Evolutionary conservation across 1,284 basidiomycete species (phyloP).

Genomic region (Mycocalia duriaeana): DNA sequence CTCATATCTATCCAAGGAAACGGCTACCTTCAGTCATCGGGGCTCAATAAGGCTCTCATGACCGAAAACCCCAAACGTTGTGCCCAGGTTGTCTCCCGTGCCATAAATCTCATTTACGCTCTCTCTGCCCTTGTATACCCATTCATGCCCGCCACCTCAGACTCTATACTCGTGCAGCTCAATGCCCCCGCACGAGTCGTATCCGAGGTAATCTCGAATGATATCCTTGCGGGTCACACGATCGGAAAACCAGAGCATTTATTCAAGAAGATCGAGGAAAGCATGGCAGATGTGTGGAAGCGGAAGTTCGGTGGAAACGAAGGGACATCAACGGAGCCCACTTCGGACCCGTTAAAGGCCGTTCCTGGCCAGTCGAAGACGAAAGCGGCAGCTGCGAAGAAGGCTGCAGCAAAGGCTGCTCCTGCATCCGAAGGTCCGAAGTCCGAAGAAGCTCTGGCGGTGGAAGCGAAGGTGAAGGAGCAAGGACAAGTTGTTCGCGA

Average conservation of each 20-base stretch:
- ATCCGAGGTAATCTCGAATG: conserved; percentile 63
- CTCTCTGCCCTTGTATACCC: conserved; percentile 86
- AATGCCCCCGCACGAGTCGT: conserved; percentile 85
- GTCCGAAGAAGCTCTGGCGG: conserved; percentile 55
- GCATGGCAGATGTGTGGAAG: conserved; percentile 83
- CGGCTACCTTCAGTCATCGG: conserved; percentile 87
- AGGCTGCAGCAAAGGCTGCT: conserved; percentile 27
- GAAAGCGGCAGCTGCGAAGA: conserved; percentile 42
- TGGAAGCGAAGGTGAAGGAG: conserved; percentile 68
- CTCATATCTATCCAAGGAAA: conserved; percentile 90
- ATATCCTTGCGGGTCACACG: conserved; percentile 84
- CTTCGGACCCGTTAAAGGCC: conserved; percentile 34
- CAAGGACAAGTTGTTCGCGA: conserved; percentile 71
- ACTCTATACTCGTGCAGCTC: conserved; percentile 81
- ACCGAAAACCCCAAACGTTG: conserved; percentile 79
- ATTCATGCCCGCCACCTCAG: conserved; percentile 92
- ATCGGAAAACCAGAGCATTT: conserved; percentile 87
- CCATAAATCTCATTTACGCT: conserved; percentile 91
- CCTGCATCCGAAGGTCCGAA: conserved; percentile 42
- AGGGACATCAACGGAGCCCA: conserved; percentile 27
- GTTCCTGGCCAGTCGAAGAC: conserved; percentile 40
- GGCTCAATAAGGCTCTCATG: conserved; percentile 89
- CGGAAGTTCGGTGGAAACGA: conserved; percentile 73
- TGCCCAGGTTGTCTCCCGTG: conserved; percentile 85
- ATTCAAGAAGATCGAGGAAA: conserved; percentile 93